Conservation (phyloP, 345 rosid species). For the Hypericum androsaemum region DNA sequence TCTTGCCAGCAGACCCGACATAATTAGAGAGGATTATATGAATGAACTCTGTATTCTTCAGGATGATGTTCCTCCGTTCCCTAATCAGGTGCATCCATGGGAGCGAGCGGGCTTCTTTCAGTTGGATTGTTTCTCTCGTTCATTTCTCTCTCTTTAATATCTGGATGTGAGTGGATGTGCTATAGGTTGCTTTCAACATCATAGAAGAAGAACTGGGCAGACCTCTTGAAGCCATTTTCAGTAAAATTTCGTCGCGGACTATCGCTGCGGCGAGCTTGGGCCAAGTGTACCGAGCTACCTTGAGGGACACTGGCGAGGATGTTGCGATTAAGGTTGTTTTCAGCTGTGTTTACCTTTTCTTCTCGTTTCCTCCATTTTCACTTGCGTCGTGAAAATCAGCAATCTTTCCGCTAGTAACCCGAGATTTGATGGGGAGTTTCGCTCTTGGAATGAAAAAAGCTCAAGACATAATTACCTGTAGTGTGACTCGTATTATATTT, state of each 20-base stretch:
- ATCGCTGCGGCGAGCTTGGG: conserved; percentile 98
- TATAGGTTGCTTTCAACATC: conserved; percentile 76
- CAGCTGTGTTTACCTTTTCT: neutral
- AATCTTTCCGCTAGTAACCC: neutral
- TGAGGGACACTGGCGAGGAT: conserved; percentile 76
- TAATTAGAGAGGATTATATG: conserved; percentile 94
- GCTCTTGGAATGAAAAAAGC: too few relatives aligned
- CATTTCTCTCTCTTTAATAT: too few relatives aligned
- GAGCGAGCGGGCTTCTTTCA: too few relatives aligned
- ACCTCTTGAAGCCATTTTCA: conserved; percentile 80
- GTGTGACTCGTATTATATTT: too few relatives aligned
- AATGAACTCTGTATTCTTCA: conserved; percentile 95
- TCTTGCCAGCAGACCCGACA: conserved; percentile 93
- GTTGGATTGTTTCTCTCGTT: too few relatives aligned
- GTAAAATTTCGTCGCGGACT: conserved; percentile 70
- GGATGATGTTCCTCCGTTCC: conserved; percentile 93
- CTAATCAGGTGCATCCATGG: conserved; percentile 49
- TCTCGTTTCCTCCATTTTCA: too few relatives aligned
- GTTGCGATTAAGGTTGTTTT: conserved; percentile 87
- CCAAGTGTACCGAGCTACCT: conserved; percentile 94
- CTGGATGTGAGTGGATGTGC: conserved; percentile 1
- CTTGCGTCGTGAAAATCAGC: neutral
- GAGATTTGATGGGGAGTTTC: too few relatives aligned
- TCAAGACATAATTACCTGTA: too few relatives aligned
- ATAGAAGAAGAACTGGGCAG: conserved; percentile 89